phyloP scores from a whole-genome alignment of 805 yeast species.

The Barnettozyma wickerhamii region DNA sequence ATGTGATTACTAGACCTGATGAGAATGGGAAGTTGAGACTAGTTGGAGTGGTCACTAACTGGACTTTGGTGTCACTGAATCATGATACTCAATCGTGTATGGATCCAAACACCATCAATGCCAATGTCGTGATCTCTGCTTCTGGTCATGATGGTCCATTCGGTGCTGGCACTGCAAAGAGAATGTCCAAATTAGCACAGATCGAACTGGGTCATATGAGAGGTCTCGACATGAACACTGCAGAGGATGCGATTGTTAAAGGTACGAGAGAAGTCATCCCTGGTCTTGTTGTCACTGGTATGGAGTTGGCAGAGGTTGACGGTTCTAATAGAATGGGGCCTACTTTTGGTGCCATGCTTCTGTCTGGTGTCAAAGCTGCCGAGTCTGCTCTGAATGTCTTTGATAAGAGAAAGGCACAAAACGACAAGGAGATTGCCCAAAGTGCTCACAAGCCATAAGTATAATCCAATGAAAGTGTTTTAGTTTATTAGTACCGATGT shows the following conservation, averaged over 20 bases:
- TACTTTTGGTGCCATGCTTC: slow-evolving; percentile 77
- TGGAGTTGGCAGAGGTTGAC: slow-evolving; percentile 76
- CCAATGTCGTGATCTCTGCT: slow-evolving; percentile 55
- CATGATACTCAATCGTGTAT: slow-evolving; percentile 72
- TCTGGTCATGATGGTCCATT: slow-evolving; percentile 84
- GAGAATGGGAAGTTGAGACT: slow-evolving; percentile 53
- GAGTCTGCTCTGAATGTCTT: slow-evolving; percentile 29
- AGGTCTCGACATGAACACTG: slow-evolving; percentile 73
- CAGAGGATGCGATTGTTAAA: slow-evolving; percentile 45
- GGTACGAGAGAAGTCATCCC: slow-evolving; percentile 6
- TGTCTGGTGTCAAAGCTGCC: slow-evolving; percentile 77
- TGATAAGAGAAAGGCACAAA: slow-evolving; percentile 3
- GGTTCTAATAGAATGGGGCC: slow-evolving; percentile 85
- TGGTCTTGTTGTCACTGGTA: slow-evolving; percentile 43
- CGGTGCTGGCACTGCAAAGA: slow-evolving; percentile 75
- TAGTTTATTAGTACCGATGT: too few relatives aligned
- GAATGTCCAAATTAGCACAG: slow-evolving; percentile 34
- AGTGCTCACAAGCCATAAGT: too few relatives aligned
- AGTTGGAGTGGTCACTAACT: slow-evolving; percentile 80
- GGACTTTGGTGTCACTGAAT: slow-evolving; percentile 74
- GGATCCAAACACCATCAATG: slow-evolving; percentile 6
- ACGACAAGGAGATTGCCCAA: not conserved
- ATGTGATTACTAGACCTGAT: slow-evolving; percentile 66
- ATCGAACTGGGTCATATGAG: slow-evolving; percentile 50
- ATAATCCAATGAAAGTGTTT: too few relatives aligned